Percentiles rank a stretch among this genome's conserved stretches.
phyloP scores from a whole-genome alignment of 139 green algal species.

The Picochlorum sp. region DNA sequence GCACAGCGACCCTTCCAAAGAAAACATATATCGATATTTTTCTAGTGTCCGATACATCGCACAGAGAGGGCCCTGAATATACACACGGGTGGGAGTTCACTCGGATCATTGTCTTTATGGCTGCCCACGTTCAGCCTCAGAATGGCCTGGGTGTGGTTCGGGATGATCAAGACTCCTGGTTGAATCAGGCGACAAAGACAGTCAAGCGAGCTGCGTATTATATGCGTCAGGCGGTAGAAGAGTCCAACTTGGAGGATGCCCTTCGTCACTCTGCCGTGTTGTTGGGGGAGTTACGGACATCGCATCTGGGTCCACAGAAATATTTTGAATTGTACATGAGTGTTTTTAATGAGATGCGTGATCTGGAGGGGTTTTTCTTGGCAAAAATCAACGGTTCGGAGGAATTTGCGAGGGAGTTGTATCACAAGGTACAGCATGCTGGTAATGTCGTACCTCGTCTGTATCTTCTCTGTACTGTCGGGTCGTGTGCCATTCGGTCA shows the following conservation, averaged over 20 bases:
- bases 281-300: constrained; percentile 90
- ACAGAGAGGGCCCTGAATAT: too few species aligned
- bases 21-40: too few species aligned
- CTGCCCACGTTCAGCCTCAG: background rate
- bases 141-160: background rate
- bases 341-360: constrained; percentile 72
- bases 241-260: constrained; percentile 88
- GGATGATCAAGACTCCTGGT: constrained; percentile 57
- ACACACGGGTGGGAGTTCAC: too few species aligned
- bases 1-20: too few species aligned
- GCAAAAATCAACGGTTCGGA: constrained; percentile 64
- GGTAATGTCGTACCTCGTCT: constrained; percentile 92
- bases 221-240: constrained; percentile 79
- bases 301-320: constrained; percentile 78
- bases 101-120: background rate
- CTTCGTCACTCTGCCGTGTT: constrained; percentile 81
- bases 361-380: constrained; percentile 71
- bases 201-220: constrained; percentile 75
- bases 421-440: constrained; percentile 93
- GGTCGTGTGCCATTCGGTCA: constrained; percentile 5
- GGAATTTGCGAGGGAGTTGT: constrained; percentile 66
- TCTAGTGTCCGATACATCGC: too few species aligned
- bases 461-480: constrained; percentile 37
- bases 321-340: constrained; percentile 98
- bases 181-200: constrained; percentile 52